phyloP scores from a whole-genome alignment of 768 basidiomycete genomes.

The Leccinum ochraceum region DNA sequence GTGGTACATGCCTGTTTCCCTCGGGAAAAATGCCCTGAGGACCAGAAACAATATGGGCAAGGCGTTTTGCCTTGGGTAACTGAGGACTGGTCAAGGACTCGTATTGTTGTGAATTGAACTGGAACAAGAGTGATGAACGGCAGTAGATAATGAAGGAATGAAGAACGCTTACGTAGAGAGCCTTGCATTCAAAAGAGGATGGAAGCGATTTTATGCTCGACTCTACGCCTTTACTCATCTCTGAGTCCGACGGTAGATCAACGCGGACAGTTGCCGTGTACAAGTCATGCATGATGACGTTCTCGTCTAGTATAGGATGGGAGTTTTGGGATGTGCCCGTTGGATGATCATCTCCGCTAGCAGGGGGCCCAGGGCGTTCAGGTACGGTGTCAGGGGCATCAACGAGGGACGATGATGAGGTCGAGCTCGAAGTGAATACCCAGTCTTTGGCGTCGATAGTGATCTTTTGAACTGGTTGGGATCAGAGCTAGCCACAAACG shows the following conservation, averaged over 20 bases:
- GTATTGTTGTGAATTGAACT: slow-evolving; percentile 16
- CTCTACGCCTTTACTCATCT: slow-evolving; percentile 11
- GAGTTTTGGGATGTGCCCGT: not conserved
- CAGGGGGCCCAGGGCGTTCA: not conserved
- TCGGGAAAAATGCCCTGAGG: slow-evolving; percentile 9
- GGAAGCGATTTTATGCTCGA: slow-evolving; percentile 11
- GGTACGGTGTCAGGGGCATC: not conserved
- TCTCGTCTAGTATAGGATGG: not conserved
- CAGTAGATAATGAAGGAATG: not conserved
- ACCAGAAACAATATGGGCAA: slow-evolving; percentile 3
- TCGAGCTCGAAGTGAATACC: not conserved
- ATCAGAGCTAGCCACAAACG: slow-evolving; percentile 1
- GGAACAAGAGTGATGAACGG: not conserved
- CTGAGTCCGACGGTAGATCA: slow-evolving; percentile 1
- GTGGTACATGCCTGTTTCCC: slow-evolving; percentile 1
- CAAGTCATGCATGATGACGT: slow-evolving; percentile 12
- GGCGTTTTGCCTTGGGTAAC: not conserved
- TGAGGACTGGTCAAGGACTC: not conserved
- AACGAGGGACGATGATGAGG: not conserved
- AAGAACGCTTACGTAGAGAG: slow-evolving; percentile 6
- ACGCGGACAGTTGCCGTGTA: slow-evolving; percentile 10
- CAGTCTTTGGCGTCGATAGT: slow-evolving; percentile 5
- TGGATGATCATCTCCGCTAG: not conserved
- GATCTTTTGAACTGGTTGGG: slow-evolving; percentile 10
- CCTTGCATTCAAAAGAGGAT: slow-evolving; percentile 9